phyloP scores from a whole-genome alignment of 2,329 filamentous ascomycete genomes.

The Monilinia aucupariae region DNA sequence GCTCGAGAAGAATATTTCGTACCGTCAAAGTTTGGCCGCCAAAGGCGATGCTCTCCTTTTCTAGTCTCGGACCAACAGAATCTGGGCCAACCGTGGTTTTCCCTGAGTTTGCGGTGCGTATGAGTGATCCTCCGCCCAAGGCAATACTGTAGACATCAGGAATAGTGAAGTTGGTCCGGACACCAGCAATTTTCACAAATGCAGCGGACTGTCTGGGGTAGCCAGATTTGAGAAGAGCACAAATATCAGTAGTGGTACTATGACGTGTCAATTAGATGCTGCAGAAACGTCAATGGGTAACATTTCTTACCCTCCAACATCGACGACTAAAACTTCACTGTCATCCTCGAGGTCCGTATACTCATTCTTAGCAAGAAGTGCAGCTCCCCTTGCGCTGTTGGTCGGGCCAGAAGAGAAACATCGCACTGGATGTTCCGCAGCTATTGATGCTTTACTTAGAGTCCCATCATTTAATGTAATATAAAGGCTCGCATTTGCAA shows the following conservation, averaged over 20 bases:
- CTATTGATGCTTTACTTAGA: constrained; percentile 48
- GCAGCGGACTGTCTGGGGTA: constrained; percentile 56
- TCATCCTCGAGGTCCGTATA: constrained; percentile 21
- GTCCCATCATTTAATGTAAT: constrained; percentile 62
- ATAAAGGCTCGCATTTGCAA: constrained; percentile 46
- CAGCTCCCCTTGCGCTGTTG: constrained; percentile 58
- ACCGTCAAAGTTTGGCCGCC: constrained; percentile 49
- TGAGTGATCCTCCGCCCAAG: constrained; percentile 49
- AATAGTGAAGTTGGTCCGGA: constrained; percentile 55
- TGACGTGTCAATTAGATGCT: constrained; percentile 11
- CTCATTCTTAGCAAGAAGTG: constrained; percentile 43
- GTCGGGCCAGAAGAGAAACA: constrained; percentile 60
- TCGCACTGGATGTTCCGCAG: constrained; percentile 52
- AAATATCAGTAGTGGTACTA: constrained; percentile 56
- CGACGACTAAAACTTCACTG: constrained; percentile 40
- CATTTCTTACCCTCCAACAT: constrained; percentile 45
- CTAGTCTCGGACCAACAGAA: constrained; percentile 49
- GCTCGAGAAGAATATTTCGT: constrained; percentile 36
- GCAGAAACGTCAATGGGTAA: neutral
- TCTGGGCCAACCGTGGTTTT: constrained; percentile 51
- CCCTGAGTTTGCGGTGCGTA: constrained; percentile 38
- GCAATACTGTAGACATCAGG: constrained; percentile 52
- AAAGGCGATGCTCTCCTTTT: constrained; percentile 45
- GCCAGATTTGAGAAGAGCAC: constrained; percentile 51
- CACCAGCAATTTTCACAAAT: constrained; percentile 53